Evolutionary conservation across 768 basidiomycete genomes (phyloP), one percentile per base, ranked within the genome.

Genomic region (Mycena pura): DNA sequence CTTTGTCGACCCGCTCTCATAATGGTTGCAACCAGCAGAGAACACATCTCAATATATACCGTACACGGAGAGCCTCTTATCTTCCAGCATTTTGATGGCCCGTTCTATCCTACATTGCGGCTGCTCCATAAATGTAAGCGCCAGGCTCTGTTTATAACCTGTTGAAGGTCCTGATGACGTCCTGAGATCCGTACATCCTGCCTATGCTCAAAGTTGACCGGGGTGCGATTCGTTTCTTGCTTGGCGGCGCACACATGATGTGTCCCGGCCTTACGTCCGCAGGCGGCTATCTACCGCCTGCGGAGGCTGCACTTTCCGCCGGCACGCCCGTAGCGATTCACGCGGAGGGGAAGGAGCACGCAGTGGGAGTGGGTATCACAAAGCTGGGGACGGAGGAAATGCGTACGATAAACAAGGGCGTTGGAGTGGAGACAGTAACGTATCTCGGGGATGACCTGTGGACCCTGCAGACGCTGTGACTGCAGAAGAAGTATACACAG

Each of bases 41-140:
- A 98, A 62, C 93, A 97, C 73, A 83, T 98, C 67, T 94, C 95
- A 39, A 90, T 99, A 72, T 97, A 92, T 76, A 90, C 95, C 1
- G 80, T 98, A 34, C 86, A 93, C 66, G 83, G 89, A 45, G 90
- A 92, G 70, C 96, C 96, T 5, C 73, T 99, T 49, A 91, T 96
- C 75, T 95, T 97, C 82, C 95, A 99, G 73, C 95, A 97, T 73
- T 95, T 93, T 72, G 96, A 99, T 76, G 96, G 93, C 1, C 94
- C 94, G 0, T 86, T 92, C 69, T 91, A 87, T 72, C 97, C 97
- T 5, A 96, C 95, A 1, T 80, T 99, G 64, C 84, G 90, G 62
- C 73, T 99, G 17, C 78, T 99, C 57, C 97, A 99, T 78, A 91
- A 92, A 80, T 99, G 97, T 96, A 72, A 68, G 62, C n/a, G n/a